Evolutionary conservation across 768 basidiomycete genomes (phyloP).

Genomic region (Hypholoma fasciculare): DNA sequence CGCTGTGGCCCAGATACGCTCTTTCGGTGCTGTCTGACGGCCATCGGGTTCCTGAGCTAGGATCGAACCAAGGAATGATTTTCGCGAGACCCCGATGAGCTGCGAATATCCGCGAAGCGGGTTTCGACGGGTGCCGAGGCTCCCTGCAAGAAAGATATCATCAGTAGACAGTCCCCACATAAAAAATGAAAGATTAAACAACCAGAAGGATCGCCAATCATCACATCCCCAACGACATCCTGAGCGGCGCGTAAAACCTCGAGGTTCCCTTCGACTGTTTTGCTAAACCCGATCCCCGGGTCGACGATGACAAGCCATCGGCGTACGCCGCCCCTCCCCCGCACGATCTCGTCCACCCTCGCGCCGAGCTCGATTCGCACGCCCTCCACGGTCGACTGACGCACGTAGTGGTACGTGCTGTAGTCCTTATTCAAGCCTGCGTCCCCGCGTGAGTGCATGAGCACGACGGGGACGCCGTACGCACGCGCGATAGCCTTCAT

Average conservation of each 20-base stretch:
- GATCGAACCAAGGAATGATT: conserved; percentile 78
- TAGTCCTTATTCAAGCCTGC: conserved; percentile 76
- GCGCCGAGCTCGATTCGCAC: conserved; percentile 71
- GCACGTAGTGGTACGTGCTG: conserved; percentile 40
- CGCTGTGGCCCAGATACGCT: conserved; percentile 79
- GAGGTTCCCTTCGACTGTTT: conserved; percentile 74
- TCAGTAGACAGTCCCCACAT: neutral
- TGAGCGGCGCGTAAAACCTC: conserved; percentile 57
- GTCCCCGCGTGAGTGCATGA: conserved; percentile 95
- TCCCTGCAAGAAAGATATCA: neutral
- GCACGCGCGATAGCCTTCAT: conserved; percentile 71
- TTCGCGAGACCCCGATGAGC: conserved; percentile 80
- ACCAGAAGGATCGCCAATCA: conserved; percentile 22
- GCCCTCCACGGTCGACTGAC: conserved; percentile 58
- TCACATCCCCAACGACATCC: conserved; percentile 42
- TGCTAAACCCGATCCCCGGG: conserved; percentile 95
- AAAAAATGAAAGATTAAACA: conserved; percentile 1
- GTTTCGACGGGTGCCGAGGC: conserved; percentile 32
- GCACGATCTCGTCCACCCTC: conserved; percentile 65
- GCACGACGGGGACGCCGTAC: conserved; percentile 73
- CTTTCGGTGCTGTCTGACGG: conserved; percentile 56
- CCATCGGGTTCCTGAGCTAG: conserved; percentile 53
- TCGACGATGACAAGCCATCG: conserved; percentile 90
- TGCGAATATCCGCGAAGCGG: conserved; percentile 58
- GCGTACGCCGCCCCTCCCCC: conserved; percentile 69